Percentiles rank a stretch among this genome's conserved stretches.
Evolutionary conservation across 805 yeast species (phyloP).

Genomic region (Metschnikowia noctiluminum): DNA sequence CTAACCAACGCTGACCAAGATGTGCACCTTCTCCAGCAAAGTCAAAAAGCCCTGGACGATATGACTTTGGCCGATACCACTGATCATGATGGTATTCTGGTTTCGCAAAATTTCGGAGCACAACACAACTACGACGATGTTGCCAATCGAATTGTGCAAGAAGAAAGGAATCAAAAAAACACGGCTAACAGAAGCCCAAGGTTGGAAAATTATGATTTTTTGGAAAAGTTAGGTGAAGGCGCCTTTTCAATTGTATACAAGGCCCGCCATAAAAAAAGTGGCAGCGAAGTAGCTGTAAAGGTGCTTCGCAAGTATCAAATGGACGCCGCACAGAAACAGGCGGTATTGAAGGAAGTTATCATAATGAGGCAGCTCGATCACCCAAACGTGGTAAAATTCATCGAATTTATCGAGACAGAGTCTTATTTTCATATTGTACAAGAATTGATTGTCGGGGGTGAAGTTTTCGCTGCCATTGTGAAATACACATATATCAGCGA

Average conservation of each 20-base stretch:
- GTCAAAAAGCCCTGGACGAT: not conserved
- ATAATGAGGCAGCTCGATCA: conserved; percentile 67
- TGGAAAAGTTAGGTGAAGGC: conserved; percentile 65
- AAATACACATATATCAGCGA: conserved; percentile 75
- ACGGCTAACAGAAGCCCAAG: conserved; percentile 10
- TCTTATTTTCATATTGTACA: conserved; percentile 59
- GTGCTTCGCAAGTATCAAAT: conserved; percentile 62
- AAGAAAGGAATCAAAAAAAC: conserved; percentile 9
- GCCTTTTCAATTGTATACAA: conserved; percentile 86
- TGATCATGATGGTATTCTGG: conserved; percentile 4
- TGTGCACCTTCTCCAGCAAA: conserved; percentile 2
- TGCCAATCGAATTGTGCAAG: conserved; percentile 13
- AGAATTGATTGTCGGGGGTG: conserved; percentile 76
- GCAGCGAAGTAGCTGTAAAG: conserved; percentile 62
- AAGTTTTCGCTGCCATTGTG: conserved; percentile 75
- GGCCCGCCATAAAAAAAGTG: conserved; percentile 51
- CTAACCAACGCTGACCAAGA: conserved; percentile 9
- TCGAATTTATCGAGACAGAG: conserved; percentile 50
- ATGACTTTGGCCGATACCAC: conserved; percentile 1
- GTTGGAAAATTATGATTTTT: conserved; percentile 25
- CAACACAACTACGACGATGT: conserved; percentile 7
- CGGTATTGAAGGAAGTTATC: conserved; percentile 67
- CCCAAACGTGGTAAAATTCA: conserved; percentile 55
- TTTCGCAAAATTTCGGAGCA: not conserved
- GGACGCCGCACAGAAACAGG: conserved; percentile 48